Evolutionary conservation across 2,329 filamentous ascomycete genomes (phyloP), one percentile per base, ranked within the genome.

Genomic region (Dryadomyces quercus-mongolicae): DNA sequence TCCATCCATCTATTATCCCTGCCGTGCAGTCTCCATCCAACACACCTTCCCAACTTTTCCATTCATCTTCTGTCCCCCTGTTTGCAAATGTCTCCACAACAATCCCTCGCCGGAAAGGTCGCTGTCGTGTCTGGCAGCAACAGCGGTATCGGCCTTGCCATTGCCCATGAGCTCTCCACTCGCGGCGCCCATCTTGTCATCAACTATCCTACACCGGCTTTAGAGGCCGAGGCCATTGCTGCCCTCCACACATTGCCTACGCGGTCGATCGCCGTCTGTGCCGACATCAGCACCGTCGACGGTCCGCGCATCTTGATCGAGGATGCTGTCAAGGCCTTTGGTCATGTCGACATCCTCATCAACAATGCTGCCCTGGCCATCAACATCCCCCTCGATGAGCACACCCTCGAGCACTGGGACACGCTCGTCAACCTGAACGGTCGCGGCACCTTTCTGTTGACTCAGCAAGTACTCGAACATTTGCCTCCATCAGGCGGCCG

Each of bases 401-500:
- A 75, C 42, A 74, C 71, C 1, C 57, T 70, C 2, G 70, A 73
- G 1, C 74, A 80, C 62, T 82, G 77, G 60, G 70, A 74, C 20
- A 60, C 65, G 16, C 71, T 81, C n/a, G 82, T 76, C 62, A 66
- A 80, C 57, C 66, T 81, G 59, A 84, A 84, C 62, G 72, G 80
- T 2, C 73, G 75, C 16, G 79, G 73, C 0, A 70, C 74, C 0
- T 64, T 81, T 15, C 66, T 83, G 20, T 68, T 84, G 55, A 72
- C 73, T 1, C 73, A 80, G 59, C 73, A 75, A 0, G 70, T 76
- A 0, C 65, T 78, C 13, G 77, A 77, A 0, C 67, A 78, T 57
- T 68, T 84, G 1, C 66, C 36, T 59, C 64, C 3, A 67, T 7
- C 12, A 13, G 48, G 53, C 12, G 44, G 56, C 9, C 71, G 79